Base-by-base conservation (phyloP, 2,329 filamentous ascomycete species). In the Sporothrix inflata region DNA sequence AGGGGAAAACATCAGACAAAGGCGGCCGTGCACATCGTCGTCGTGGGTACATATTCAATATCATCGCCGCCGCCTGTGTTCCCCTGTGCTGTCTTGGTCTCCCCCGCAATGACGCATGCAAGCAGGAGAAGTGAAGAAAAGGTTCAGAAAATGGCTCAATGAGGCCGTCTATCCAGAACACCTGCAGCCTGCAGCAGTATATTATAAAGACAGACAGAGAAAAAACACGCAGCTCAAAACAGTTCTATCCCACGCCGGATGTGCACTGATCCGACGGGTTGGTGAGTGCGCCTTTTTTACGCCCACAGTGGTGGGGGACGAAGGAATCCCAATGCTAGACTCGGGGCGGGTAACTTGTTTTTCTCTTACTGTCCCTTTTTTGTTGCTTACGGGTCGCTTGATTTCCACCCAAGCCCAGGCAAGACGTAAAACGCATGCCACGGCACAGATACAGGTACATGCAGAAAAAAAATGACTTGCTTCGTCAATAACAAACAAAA, bases 131-230 rank as follows among this genome's bases (percentile, higher is more conserved):
- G 11, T 19, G 7, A 40, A 27, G 9, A 19, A 19, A 38, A 30
- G 38, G 8, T 3, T 7, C 4, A 38, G 42, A 63, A 71, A 71
- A 71, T 71, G 69, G 69, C 69, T 65, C 69, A 71, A 45, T 27
- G 34, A 47, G 45, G 57, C 57, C 57, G 55, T 71, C 66, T 55
- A 69, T 69, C 66, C 66, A 68, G 66, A 69, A 42, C 47, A 55
- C 49, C 27, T 30, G 66, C 51, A 69, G 67, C 30, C 14, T 12
- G 12, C 21, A 42, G 34, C n/a, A 4, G 19, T 42, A 63, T 63
- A 63, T 24, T 14, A 63, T 11, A 40, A 19, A 30, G 11, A 47
- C 4, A 66, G n/a, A 45, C 5, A 6, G 14, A 14, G n/a, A 19
- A 40, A 60, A 30, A 45, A 27, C 4, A 19, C 40, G 21, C 38